Evolutionary conservation across 1,284 basidiomycete genomes (phyloP), one percentile per base, ranked within the genome.

Genomic region (Wolfiporia cocos): DNA sequence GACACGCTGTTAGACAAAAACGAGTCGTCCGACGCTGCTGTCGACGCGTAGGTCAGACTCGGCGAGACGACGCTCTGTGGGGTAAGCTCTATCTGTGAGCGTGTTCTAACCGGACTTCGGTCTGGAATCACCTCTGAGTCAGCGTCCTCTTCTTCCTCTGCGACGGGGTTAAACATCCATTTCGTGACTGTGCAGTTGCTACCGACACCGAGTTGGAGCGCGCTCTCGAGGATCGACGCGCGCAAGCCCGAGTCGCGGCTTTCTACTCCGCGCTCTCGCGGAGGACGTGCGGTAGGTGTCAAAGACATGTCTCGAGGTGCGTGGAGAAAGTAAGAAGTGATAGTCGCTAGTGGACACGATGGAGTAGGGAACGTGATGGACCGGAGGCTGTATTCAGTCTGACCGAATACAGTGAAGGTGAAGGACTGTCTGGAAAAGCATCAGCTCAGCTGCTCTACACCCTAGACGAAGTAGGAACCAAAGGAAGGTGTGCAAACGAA

Each of bases 171-270:
- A 57, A 84, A 83, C 55, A 86, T 81, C 78, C 81, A 82, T 47
- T 77, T 67, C 5, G 78, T 71, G 18, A 85, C 75, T 12, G 73
- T 67, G 19, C 69, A 64, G 47, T 70, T 81, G 28, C 59, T 68
- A 19, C 72, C 72, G 14, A 84, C 56, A 4, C 82, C 82, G 7
- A 86, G 69, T 52, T 80, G 67, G 23, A 86, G 64, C 5, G 82
- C 82, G 18, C 70, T 78, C 51, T 86, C 81, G 31, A 85, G 70
- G 28, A 86, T 81, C 12, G 81, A 85, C 1, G 82, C 81, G 18
- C 82, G 71, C 17, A 86, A 63, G 18, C 70, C 56, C 52, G 80
- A 80, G 50, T 76, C 66, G 24, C 79, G 73, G 29, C 61, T 66
- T 11, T 57, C 56, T 20, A 35, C 17, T 6, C 38, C 18, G 17